phyloP scores from a whole-genome alignment of 495 filamentous ascomycete genomes.

The Penicillium canescens region DNA sequence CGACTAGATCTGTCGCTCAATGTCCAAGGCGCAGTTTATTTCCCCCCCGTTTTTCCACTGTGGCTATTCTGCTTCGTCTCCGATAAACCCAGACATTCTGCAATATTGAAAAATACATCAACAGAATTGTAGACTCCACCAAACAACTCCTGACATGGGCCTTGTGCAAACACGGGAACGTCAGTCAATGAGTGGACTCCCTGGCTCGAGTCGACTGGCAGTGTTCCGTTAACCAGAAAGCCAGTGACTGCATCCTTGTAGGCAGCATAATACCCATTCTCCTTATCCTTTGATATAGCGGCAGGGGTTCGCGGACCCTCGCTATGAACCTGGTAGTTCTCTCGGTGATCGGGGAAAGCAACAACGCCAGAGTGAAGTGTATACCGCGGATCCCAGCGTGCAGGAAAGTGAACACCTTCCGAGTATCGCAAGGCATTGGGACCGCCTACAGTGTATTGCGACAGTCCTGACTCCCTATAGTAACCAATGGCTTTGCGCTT shows the following conservation, averaged over 20 bases:
- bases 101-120: slow-evolving; percentile 73
- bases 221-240: slow-evolving; percentile 67
- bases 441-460: slow-evolving; percentile 61
- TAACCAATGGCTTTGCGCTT: slow-evolving; percentile 69
- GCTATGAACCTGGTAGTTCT: slow-evolving; percentile 64
- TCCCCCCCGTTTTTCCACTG: not conserved
- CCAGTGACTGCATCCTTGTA: slow-evolving; percentile 62
- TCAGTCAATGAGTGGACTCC: slow-evolving; percentile 76
- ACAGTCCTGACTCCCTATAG: slow-evolving; percentile 64
- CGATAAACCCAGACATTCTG: slow-evolving; percentile 64
- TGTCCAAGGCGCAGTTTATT: too few species aligned
- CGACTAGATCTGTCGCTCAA: too few species aligned
- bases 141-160: slow-evolving; percentile 71
- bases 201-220: slow-evolving; percentile 53
- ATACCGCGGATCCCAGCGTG: slow-evolving; percentile 76
- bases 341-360: slow-evolving; percentile 66
- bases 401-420: slow-evolving; percentile 67
- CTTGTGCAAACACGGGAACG: slow-evolving; percentile 71
- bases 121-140: slow-evolving; percentile 66
- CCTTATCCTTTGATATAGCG: slow-evolving; percentile 25
- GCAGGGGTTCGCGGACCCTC: slow-evolving; percentile 59
- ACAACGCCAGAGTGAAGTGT: slow-evolving; percentile 64
- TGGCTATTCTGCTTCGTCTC: slow-evolving; percentile 13
- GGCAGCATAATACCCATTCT: slow-evolving; percentile 57
- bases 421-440: slow-evolving; percentile 50